Percentiles rank a stretch among this genome's conserved stretches.
Evolutionary conservation across 805 yeast species (phyloP).

Genomic region (Wickerhamiella spandovensis): DNA sequence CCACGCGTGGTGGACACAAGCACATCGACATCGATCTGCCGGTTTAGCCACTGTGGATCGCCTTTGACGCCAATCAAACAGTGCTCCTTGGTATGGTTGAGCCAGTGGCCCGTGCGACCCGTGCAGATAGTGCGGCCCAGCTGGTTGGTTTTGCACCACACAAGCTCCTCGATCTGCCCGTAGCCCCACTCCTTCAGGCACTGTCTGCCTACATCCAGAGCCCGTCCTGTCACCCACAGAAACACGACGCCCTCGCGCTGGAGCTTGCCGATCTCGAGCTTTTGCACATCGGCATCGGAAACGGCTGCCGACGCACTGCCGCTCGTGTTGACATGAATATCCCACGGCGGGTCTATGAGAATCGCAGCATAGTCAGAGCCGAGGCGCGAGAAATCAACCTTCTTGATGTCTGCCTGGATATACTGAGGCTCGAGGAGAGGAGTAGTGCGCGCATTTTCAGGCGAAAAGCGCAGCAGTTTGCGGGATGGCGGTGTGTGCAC

Average conservation of each 20-base stretch:
- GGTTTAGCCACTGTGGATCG: conserved; percentile 51
- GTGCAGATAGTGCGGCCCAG: conserved; percentile 80
- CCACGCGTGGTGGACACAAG: conserved; percentile 77
- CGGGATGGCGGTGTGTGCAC: conserved; percentile 1
- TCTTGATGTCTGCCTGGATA: conserved; percentile 74
- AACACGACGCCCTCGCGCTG: conserved; percentile 77
- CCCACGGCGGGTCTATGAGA: conserved; percentile 95
- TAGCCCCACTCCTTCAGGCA: conserved; percentile 79
- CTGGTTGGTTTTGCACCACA: conserved; percentile 89
- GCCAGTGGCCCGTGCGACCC: conserved; percentile 95
- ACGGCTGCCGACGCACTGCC: conserved; percentile 7
- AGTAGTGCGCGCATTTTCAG: not conserved
- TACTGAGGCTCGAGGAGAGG: conserved; percentile 40
- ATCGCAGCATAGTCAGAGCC: conserved; percentile 71
- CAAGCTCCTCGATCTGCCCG: conserved; percentile 56
- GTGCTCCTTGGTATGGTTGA: conserved; percentile 90
- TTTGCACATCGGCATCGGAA: conserved; percentile 50
- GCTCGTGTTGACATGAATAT: conserved; percentile 64
- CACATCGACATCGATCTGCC: conserved; percentile 56
- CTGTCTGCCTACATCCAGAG: conserved; percentile 74
- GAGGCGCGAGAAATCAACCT: conserved; percentile 51
- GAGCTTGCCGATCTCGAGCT: conserved; percentile 49
- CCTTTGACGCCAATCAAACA: conserved; percentile 78
- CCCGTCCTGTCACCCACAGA: conserved; percentile 92
- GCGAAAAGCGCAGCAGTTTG: not conserved